phyloP scores from a whole-genome alignment of 2,329 filamentous ascomycete genomes.

The Cytospora chrysosperma region DNA sequence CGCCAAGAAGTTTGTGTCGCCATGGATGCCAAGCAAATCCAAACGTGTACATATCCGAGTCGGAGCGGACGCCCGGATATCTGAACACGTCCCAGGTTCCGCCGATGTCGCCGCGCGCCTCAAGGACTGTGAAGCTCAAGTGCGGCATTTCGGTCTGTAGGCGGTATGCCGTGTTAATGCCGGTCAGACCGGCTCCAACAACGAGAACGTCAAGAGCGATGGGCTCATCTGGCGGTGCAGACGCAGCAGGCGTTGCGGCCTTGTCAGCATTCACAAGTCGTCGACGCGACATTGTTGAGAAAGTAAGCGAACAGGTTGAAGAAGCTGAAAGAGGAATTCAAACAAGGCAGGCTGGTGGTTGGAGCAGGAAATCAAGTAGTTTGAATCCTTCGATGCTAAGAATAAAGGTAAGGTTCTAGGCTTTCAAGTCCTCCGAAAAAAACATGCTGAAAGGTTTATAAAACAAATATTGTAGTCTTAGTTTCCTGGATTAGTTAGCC shows the following conservation, averaged over 20 bases:
- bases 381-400: too few species aligned
- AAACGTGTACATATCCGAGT: slow-evolving; percentile 62
- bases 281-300: not conserved
- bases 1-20: slow-evolving; percentile 52
- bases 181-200: slow-evolving; percentile 71
- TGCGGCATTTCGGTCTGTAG: slow-evolving; percentile 57
- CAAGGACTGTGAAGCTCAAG: slow-evolving; percentile 64
- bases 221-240: not conserved
- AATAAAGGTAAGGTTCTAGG: too few species aligned
- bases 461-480: too few species aligned
- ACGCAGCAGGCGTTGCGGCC: not conserved
- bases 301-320: too few species aligned
- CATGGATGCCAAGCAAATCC: slow-evolving; percentile 71
- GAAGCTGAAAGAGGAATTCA: too few species aligned
- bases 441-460: too few species aligned
- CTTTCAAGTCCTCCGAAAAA: too few species aligned
- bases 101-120: slow-evolving; percentile 63
- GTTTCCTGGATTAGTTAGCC: too few species aligned
- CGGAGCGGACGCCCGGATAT: slow-evolving; percentile 69
- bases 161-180: slow-evolving; percentile 73
- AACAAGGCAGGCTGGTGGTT: too few species aligned
- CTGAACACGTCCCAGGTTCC: slow-evolving; percentile 79
- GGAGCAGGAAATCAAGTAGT: too few species aligned
- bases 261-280: not conserved
- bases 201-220: slow-evolving; percentile 56